Evolutionary conservation across 331 rosid species (phyloP).

Genomic region (Rhamnella rubrinervis): DNA sequence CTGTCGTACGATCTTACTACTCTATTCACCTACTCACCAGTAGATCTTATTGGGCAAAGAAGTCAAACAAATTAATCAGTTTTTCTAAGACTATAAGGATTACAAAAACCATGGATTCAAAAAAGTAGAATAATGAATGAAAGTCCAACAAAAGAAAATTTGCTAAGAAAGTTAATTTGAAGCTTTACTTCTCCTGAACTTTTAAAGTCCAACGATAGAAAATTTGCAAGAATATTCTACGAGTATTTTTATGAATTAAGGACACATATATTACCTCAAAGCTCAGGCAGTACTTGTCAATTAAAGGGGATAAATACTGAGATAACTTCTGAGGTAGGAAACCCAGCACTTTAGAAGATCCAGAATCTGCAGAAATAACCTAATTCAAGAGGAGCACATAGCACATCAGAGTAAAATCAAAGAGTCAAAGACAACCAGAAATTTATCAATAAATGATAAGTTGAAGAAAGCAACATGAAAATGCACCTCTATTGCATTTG

Average conservation of each 20-base stretch:
- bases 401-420: conserved; percentile 12
- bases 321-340: conserved; percentile 77
- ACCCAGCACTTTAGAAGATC: conserved; percentile 53
- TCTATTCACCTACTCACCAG: background rate
- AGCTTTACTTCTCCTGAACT: too few relatives aligned
- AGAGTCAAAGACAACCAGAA: background rate
- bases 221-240: background rate
- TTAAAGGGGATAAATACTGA: conserved; percentile 68
- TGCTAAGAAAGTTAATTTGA: background rate
- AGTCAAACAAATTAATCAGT: too few relatives aligned
- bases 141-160: background rate
- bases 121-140: background rate
- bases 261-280: conserved; percentile 52
- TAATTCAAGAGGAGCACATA: conserved; percentile 34
- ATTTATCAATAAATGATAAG: background rate
- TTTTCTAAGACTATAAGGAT: too few relatives aligned
- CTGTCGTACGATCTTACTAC: background rate
- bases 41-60: background rate
- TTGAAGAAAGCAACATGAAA: conserved; percentile 1
- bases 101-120: too few relatives aligned
- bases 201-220: background rate
- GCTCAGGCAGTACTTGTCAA: conserved; percentile 50
- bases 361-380: conserved; percentile 68
- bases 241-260: background rate
- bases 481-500: conserved; percentile 78